A percentile compares a stretch with the other conserved stretches of the same genome.
Evolutionary conservation across 2,329 filamentous ascomycete species (phyloP).

Genomic region (Rhynchosporium agropyri): DNA sequence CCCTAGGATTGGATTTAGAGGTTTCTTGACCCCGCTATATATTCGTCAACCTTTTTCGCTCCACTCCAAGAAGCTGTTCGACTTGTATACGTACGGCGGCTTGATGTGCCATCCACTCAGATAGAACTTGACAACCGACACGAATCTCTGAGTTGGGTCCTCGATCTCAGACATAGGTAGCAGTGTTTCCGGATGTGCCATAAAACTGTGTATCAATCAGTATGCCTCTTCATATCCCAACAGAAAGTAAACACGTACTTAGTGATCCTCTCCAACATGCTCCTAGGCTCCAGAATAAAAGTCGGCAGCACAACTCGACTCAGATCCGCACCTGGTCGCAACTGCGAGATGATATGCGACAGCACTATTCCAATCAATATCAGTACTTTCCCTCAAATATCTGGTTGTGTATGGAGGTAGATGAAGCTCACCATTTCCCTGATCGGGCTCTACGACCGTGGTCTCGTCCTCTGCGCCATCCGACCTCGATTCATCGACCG

Average conservation of each 20-base stretch:
- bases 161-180: conserved; percentile 85
- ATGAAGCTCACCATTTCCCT: conserved; percentile 76
- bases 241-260: conserved; percentile 64
- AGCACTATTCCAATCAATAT: conserved; percentile 65
- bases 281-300: conserved; percentile 95
- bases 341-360: conserved; percentile 94
- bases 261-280: conserved; percentile 97
- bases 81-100: conserved; percentile 70
- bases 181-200: conserved; percentile 97
- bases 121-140: conserved; percentile 97
- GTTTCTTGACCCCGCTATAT: conserved; percentile 91
- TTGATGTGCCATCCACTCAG: conserved; percentile 98
- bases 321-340: conserved; percentile 91
- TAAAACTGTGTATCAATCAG: conserved; percentile 69
- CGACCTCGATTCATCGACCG: conserved; percentile 40
- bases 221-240: conserved; percentile 22
- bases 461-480: conserved; percentile 68
- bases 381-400: background rate
- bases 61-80: no score
- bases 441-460: conserved; percentile 82
- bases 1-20: conserved; percentile 92
- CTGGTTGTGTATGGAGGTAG: conserved; percentile 1
- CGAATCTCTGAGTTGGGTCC: conserved; percentile 85
- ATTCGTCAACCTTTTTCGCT: conserved; percentile 4
- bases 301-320: conserved; percentile 93